A percentile compares a stretch with the other conserved stretches of the same genome.
phyloP scores from a whole-genome alignment of 2,329 filamentous ascomycete genomes.

The Geoglossum cookeanum region DNA sequence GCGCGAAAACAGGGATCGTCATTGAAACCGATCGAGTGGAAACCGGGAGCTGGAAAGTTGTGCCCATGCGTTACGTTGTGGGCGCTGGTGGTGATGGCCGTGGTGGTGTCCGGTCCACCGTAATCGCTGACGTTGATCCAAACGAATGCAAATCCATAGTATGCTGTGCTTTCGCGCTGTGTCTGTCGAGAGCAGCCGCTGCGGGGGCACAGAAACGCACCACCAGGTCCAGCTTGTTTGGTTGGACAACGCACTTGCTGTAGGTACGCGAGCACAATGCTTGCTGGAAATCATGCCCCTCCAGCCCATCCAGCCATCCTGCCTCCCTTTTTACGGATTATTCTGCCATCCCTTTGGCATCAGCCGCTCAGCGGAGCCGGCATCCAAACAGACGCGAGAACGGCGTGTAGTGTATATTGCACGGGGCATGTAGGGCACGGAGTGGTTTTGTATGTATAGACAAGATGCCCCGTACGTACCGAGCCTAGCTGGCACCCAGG shows the following conservation, averaged over 20 bases:
- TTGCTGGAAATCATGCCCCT: not conserved
- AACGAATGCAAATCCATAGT: not conserved
- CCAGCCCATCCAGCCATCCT: not conserved
- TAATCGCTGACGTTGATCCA: conserved; percentile 1
- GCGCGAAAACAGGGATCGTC: not conserved
- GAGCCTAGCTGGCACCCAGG: not conserved
- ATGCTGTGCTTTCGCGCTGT: not conserved
- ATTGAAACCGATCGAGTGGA: not conserved
- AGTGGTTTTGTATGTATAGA: not conserved
- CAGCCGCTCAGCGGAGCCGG: not conserved
- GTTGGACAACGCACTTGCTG: not conserved
- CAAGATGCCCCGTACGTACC: not conserved
- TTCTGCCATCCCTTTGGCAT: not conserved
- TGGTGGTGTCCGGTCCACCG: not conserved
- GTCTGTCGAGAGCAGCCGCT: not conserved
- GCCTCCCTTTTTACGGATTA: not conserved
- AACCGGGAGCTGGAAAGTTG: not conserved
- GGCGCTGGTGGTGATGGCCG: not conserved
- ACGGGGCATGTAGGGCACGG: no score
- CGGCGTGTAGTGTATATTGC: no score
- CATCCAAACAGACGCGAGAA: not conserved
- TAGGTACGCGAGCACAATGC: not conserved
- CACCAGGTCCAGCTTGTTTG: not conserved
- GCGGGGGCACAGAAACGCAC: not conserved
- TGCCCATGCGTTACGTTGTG: not conserved